Evolutionary conservation across 768 basidiomycete species (phyloP).

Genomic region (Hypholoma sublateritium): DNA sequence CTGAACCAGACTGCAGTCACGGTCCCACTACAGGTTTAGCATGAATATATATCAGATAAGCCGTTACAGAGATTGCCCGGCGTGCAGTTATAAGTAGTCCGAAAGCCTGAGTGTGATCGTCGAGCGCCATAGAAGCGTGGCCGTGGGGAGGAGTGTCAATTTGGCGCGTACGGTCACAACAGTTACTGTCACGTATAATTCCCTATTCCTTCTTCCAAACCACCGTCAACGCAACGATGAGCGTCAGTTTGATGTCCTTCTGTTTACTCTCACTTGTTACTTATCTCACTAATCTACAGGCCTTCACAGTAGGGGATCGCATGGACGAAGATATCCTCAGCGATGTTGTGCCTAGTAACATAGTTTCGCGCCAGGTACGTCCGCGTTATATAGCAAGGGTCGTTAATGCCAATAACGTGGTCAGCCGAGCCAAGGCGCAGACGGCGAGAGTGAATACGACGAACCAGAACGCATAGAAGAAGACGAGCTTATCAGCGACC

Average conservation of each 20-base stretch:
- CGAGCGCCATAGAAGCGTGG: no score
- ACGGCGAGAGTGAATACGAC: constrained; percentile 76
- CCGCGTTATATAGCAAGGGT: neutral
- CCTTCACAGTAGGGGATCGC: constrained; percentile 37
- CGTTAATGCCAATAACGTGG: constrained; percentile 7
- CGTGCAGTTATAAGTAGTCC: no score
- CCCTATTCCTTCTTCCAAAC: constrained; percentile 7
- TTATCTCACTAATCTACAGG: constrained; percentile 17
- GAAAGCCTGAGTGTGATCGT: no score
- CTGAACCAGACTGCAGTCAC: no score
- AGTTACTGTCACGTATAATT: constrained; percentile 9
- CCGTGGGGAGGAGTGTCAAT: constrained; percentile 3
- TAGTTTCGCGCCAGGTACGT: constrained; percentile 82
- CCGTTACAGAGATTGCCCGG: no score
- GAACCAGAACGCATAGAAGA: constrained; percentile 45
- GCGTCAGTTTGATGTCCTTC: constrained; percentile 14
- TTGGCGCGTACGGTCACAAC: constrained; percentile 17
- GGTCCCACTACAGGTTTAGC: no score
- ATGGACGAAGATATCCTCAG: constrained; percentile 82
- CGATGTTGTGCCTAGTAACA: constrained; percentile 89
- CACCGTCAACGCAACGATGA: constrained; percentile 19
- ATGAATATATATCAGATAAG: no score
- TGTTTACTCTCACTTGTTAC: neutral
- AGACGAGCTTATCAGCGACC: constrained; percentile 61
- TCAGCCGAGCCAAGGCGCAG: constrained; percentile 64